phyloP scores from a whole-genome alignment of 2,329 filamentous ascomycete species.

The Akanthomyces lecanii region DNA sequence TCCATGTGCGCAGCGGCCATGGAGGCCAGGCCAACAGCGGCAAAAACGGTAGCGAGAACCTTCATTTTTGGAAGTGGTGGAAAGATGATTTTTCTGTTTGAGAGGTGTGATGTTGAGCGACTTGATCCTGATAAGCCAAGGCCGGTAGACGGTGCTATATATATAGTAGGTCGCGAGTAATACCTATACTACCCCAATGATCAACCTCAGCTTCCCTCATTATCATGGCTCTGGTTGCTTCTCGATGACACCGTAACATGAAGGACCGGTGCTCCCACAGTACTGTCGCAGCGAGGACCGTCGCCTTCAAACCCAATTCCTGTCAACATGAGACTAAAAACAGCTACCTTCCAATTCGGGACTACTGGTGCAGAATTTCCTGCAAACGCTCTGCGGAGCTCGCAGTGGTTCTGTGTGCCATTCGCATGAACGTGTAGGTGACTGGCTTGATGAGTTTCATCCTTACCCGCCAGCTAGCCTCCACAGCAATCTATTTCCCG shows the following conservation, averaged over 20 bases:
- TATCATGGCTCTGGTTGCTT: too few relatives aligned
- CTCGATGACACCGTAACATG: slow-evolving; percentile 2
- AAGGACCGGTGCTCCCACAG: not conserved
- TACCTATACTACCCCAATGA: not conserved
- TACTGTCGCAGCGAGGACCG: not conserved
- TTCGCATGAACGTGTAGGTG: not conserved
- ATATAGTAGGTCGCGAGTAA: not conserved
- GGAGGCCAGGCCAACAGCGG: slow-evolving; percentile 7
- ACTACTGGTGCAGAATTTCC: not conserved
- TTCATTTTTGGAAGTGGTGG: slow-evolving; percentile 7
- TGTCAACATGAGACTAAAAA: not conserved
- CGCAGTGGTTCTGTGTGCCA: not conserved
- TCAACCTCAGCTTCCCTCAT: not conserved
- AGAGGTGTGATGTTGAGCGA: not conserved
- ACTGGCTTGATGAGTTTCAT: not conserved
- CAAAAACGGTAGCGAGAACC: not conserved
- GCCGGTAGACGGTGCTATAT: not conserved
- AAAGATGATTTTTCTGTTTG: not conserved
- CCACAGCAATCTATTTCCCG: slow-evolving; percentile 7
- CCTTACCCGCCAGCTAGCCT: not conserved
- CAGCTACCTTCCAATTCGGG: slow-evolving; percentile 12
- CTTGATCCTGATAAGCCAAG: not conserved
- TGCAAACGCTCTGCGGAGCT: not conserved
- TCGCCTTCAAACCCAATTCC: not conserved
- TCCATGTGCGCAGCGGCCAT: slow-evolving; percentile 27